A percentile compares a stretch with the other conserved stretches of the same genome.
Conservation (phyloP, 2,329 filamentous ascomycete species). For the Ramichloridium luteum region DNA sequence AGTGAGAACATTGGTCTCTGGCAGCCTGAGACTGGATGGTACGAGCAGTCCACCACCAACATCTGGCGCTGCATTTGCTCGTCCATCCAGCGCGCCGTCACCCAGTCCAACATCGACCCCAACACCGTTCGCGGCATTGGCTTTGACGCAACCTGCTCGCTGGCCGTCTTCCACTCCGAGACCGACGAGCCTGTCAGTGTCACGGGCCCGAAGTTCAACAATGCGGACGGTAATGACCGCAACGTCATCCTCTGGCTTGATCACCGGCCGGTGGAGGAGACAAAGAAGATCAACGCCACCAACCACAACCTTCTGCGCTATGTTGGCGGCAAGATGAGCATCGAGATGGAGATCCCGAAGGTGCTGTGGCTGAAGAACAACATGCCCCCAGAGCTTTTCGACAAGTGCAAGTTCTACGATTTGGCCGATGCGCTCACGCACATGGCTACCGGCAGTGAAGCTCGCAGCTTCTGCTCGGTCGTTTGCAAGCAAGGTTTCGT, state of each 20-base stretch:
- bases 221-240: conserved; percentile 65
- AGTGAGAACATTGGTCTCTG: conserved; percentile 41
- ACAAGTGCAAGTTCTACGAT: conserved; percentile 94
- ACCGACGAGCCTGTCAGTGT: conserved; percentile 87
- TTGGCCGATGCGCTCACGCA: conserved; percentile 86
- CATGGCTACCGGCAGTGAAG: conserved; percentile 83
- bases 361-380: conserved; percentile 97
- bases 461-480: conserved; percentile 84
- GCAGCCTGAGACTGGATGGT: conserved; percentile 44
- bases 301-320: conserved; percentile 88
- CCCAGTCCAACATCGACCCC: conserved; percentile 67
- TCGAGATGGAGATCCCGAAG: conserved; percentile 99
- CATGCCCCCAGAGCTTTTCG: conserved; percentile 85
- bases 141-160: conserved; percentile 97
- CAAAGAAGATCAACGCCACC: conserved; percentile 84
- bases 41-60: conserved; percentile 92
- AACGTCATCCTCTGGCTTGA: conserved; percentile 98
- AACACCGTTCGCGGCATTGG: conserved; percentile 75
- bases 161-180: conserved; percentile 78
- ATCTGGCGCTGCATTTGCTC: conserved; percentile 94
- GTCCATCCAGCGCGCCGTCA: conserved; percentile 71
- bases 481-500: conserved; percentile 97
- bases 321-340: conserved; percentile 95
- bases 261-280: conserved; percentile 82
- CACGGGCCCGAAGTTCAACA: conserved; percentile 72